Percentiles rank a stretch among this genome's conserved stretches.
Evolutionary conservation across 805 yeast species (phyloP).

Genomic region (Yarrowia sp.): DNA sequence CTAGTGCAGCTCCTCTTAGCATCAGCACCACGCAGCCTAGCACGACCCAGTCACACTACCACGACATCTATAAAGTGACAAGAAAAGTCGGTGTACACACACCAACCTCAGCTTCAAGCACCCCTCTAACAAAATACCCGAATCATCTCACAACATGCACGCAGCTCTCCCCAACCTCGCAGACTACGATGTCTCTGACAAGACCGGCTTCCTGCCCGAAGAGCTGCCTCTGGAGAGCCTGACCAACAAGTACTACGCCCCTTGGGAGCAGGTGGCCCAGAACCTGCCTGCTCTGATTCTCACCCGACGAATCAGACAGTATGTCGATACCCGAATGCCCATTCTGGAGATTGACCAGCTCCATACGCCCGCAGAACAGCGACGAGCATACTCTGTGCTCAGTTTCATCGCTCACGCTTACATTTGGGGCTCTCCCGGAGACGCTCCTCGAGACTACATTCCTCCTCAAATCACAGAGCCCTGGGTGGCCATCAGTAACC

Average conservation of each 20-base stretch:
- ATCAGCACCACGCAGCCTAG: background rate
- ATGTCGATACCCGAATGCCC: conserved; percentile 63
- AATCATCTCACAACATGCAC: conserved; percentile 30
- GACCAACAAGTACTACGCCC: conserved; percentile 59
- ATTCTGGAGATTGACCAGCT: conserved; percentile 51
- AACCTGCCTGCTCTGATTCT: conserved; percentile 72
- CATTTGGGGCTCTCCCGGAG: conserved; percentile 73
- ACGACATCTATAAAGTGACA: conserved; percentile 13
- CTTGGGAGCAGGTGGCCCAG: conserved; percentile 73
- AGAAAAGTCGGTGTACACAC: background rate
- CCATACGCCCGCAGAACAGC: conserved; percentile 49
- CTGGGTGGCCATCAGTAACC: conserved; percentile 54
- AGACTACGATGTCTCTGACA: conserved; percentile 68
- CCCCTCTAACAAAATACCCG: too few relatives aligned
- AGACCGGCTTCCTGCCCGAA: conserved; percentile 77
- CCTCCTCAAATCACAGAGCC: conserved; percentile 74
- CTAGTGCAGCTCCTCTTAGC: background rate
- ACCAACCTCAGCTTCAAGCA: background rate
- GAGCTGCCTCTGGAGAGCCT: conserved; percentile 59
- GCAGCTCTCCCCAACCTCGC: conserved; percentile 49
- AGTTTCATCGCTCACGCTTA: conserved; percentile 85
- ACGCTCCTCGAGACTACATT: conserved; percentile 54
- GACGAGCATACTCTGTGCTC: conserved; percentile 78
- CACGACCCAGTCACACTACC: background rate
- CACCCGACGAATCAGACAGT: conserved; percentile 56